Evolutionary conservation across 768 basidiomycete species (phyloP), one percentile per base, ranked within the genome.

Genomic region (Podaxis sp.): DNA sequence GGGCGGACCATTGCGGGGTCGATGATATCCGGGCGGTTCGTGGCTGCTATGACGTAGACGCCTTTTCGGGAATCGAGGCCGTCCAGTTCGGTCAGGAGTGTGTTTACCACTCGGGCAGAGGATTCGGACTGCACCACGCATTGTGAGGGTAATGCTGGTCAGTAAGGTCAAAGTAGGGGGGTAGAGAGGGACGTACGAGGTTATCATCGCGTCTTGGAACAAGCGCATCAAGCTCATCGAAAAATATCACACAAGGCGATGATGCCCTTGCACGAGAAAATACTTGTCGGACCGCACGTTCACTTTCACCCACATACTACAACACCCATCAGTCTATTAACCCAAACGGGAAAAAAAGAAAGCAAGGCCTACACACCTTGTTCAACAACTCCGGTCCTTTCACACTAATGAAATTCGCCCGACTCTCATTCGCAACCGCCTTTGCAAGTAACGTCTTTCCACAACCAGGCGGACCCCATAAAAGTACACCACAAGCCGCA

Each of bases 381-480:
- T 99, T 99, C 61, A 99, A 76, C 56, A 98, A 70, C 69, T 99
- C 97, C 0, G 97, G 97, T 0, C 97, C 97, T 69, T 98, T 98
- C 54, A 98, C 91, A 68, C 93, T 95, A 69, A 99, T 98, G 68
- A 99, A 98, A 73, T 95, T 98, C 11, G 97, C 97, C 64, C 85
- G 79, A 56, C 89, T 91, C 76, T 98, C 97, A 71, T 95, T 98
- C 7, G 97, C 97, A 4, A 98, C 96, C 0, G 96, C 97, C 71
- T 98, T 98, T 0, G 97, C 97, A n/a, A 99, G 77, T 28, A 99
- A 70, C 0, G 97, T 99, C 76, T 98, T 99, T 4, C 97, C 97
- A 69, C 96, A 98, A 9, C 97, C 97, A 0, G 97, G 96, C 25
- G 97, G 97, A 32, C 97, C 97, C 97, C 97, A 98, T n/a, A 98